A percentile compares a stretch with the other conserved stretches of the same genome.
phyloP scores from a whole-genome alignment of 345 rosid genomes.

The Abelmoschus esculentus region DNA sequence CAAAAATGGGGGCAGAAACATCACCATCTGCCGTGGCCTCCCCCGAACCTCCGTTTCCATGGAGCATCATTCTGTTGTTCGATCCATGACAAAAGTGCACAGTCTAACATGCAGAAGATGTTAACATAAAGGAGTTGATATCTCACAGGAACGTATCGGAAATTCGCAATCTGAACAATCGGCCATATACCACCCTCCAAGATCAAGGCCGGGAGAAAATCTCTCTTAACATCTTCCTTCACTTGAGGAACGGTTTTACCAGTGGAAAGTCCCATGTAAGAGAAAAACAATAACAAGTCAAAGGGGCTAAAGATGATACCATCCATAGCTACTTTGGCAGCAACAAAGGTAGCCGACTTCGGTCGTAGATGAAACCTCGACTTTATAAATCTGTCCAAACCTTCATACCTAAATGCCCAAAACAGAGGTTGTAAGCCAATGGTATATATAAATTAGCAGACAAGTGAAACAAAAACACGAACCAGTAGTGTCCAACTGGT shows the following conservation, averaged over 20 bases:
- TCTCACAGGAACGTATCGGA: conserved; percentile 70
- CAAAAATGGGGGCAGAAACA: not conserved
- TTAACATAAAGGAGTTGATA: conserved; percentile 89
- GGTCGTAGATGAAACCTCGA: conserved; percentile 54
- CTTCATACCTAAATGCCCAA: conserved; percentile 55
- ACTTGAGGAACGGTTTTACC: conserved; percentile 64
- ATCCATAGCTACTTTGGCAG: conserved; percentile 84
- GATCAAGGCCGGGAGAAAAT: conserved; percentile 77
- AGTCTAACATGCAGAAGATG: conserved; percentile 80
- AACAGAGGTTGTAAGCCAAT: no score
- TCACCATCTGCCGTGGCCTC: conserved; percentile 40
- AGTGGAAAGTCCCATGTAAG: conserved; percentile 75
- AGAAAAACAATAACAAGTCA: conserved; percentile 69
- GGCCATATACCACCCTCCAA: conserved; percentile 91
- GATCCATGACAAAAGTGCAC: conserved; percentile 76
- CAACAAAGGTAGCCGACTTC: conserved; percentile 67
- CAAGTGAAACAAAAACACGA: conserved; percentile 21
- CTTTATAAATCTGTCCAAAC: conserved; percentile 65
- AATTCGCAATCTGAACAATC: conserved; percentile 71
- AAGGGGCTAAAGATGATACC: conserved; percentile 79
- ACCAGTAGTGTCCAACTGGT: conserved; percentile 87
- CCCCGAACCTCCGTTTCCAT: conserved; percentile 81
- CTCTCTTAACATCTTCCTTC: conserved; percentile 82
- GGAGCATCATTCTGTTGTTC: conserved; percentile 94
- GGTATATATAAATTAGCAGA: not conserved